Conservation (phyloP, 2,329 filamentous ascomycete genomes). For the Colletotrichum scovillei region DNA sequence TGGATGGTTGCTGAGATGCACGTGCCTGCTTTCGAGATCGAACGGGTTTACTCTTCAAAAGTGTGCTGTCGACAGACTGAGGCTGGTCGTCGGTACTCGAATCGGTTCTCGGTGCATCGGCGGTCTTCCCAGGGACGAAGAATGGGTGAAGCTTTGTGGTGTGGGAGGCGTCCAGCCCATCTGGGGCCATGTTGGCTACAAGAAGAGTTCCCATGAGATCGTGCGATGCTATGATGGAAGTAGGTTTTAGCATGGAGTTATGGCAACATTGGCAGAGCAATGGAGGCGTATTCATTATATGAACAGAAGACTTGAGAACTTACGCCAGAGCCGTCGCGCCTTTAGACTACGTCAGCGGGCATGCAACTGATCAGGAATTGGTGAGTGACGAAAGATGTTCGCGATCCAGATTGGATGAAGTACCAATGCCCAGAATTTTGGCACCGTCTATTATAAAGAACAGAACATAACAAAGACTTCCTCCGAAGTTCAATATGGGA, state of each 20-base stretch:
- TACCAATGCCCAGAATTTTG: neutral
- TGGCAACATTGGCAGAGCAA: neutral
- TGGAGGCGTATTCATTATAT: neutral
- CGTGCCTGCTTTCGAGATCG: slow-evolving; percentile 5
- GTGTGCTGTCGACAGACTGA: neutral
- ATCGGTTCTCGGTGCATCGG: neutral
- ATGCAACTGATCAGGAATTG: slow-evolving; percentile 11
- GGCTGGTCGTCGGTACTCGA: neutral
- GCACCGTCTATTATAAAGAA: neutral
- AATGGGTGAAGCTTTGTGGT: slow-evolving; percentile 66
- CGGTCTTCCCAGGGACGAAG: slow-evolving; percentile 50
- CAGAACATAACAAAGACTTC: neutral
- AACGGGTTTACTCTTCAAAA: neutral
- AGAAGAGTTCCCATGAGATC: slow-evolving; percentile 54
- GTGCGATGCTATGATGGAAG: slow-evolving; percentile 4
- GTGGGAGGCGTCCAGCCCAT: slow-evolving; percentile 47
- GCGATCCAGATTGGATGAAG: neutral
- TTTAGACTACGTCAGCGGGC: slow-evolving; percentile 32
- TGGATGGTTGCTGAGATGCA: slow-evolving; percentile 1
- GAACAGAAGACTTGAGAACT: neutral
- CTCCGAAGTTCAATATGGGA: neutral
- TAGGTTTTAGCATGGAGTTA: neutral
- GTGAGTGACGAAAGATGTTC: neutral
- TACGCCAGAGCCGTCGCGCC: slow-evolving; percentile 29
- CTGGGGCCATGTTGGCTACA: slow-evolving; percentile 57